Evolutionary conservation across 2,329 filamentous ascomycete genomes (phyloP).

Genomic region (Aspergillus calidoustus): DNA sequence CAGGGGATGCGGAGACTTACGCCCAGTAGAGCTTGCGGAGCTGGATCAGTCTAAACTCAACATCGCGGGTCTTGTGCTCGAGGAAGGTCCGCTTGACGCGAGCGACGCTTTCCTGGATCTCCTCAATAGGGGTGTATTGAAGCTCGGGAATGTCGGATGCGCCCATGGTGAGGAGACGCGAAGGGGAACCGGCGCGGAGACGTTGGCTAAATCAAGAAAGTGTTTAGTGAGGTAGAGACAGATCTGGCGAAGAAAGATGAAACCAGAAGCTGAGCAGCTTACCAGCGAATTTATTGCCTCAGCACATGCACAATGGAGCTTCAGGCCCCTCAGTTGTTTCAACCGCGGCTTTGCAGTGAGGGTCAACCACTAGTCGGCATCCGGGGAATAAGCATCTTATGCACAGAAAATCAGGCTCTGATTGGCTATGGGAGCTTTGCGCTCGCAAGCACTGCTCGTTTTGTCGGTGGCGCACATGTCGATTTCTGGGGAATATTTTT

Average conservation of each 20-base stretch:
- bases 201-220: neutral
- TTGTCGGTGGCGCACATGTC: neutral
- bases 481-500: neutral
- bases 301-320: neutral
- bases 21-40: conserved; percentile 96
- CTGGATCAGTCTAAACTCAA: conserved; percentile 82
- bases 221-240: neutral
- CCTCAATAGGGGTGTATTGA: conserved; percentile 66
- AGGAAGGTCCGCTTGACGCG: conserved; percentile 71
- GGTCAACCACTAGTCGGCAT: neutral
- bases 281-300: neutral
- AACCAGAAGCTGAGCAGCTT: neutral
- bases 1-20: conserved; percentile 39
- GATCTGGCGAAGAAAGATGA: neutral
- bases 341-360: neutral
- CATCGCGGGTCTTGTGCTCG: conserved; percentile 77
- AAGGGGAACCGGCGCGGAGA: neutral
- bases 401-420: neutral
- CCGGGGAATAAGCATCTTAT: neutral
- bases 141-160: conserved; percentile 51
- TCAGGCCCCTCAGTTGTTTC: neutral
- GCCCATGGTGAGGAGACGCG: conserved; percentile 33
- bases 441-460: conserved; percentile 13
- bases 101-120: conserved; percentile 66
- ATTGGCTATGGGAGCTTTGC: neutral